Percentiles rank a stretch among this genome's conserved stretches.
phyloP scores from a whole-genome alignment of 441 rosid species.

The Raphanus hybrid region DNA sequence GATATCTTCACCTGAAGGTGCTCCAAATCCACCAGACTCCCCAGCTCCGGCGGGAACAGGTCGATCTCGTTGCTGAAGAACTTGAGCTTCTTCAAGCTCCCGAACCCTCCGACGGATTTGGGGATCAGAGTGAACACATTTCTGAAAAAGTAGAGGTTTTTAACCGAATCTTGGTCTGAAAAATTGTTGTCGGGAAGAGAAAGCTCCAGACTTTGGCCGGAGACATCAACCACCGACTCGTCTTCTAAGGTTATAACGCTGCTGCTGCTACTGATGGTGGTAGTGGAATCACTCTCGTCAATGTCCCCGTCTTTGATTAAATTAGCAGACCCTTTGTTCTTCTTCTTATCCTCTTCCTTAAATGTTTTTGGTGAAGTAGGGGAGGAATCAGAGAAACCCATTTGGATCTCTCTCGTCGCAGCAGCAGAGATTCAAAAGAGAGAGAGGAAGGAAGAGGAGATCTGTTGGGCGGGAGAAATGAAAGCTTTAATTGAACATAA shows the following conservation, averaged over 20 bases:
- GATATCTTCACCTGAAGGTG: constrained; percentile 84
- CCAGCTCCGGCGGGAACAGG: constrained; percentile 74
- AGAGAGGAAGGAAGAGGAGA: constrained; percentile 25
- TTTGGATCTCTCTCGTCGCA: constrained; percentile 24
- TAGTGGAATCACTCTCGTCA: constrained; percentile 20
- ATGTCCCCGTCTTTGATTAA: constrained; percentile 12
- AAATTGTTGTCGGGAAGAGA: constrained; percentile 47
- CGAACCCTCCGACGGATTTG: constrained; percentile 61
- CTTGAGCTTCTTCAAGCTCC: constrained; percentile 66
- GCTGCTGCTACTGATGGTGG: background rate
- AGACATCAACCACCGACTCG: constrained; percentile 72
- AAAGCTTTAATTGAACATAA: constrained; percentile 15
- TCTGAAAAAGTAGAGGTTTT: constrained; percentile 71
- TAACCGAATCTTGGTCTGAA: constrained; percentile 39
- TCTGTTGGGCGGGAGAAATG: constrained; percentile 32
- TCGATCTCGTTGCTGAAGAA: constrained; percentile 84
- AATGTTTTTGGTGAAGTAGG: constrained; percentile 36
- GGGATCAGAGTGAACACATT: constrained; percentile 85
- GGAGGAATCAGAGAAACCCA: constrained; percentile 47
- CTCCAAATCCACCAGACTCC: constrained; percentile 72
- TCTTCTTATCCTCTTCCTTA: constrained; percentile 35
- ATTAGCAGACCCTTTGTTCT: background rate
- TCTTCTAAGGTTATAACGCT: constrained; percentile 44
- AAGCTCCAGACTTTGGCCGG: constrained; percentile 71
- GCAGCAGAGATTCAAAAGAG: background rate